Evolutionary conservation across 805 yeast genomes (phyloP).

Genomic region (Lachancea kluyveri): DNA sequence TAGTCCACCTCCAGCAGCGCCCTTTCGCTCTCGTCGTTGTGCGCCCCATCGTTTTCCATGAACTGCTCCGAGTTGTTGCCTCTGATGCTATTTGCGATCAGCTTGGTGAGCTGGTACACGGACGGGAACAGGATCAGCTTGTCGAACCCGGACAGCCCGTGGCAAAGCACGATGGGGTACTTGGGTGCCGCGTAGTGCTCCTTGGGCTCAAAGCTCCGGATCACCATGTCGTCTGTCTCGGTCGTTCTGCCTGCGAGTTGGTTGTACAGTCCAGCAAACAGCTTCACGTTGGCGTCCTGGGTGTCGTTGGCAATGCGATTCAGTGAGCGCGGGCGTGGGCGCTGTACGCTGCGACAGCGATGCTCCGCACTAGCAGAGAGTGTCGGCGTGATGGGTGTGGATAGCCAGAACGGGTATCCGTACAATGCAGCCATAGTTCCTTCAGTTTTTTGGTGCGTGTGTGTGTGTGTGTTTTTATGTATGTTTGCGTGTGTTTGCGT

Average conservation of each 20-base stretch:
- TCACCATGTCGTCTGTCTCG: background rate
- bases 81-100: conserved; percentile 15
- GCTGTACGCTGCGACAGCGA: too few species aligned
- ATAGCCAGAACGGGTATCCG: too few species aligned
- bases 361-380: too few species aligned
- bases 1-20: conserved; percentile 49
- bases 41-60: conserved; percentile 12
- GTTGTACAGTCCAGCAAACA: background rate
- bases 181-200: conserved; percentile 51
- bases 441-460: too few species aligned
- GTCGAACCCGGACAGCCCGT: conserved; percentile 84
- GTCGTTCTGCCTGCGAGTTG: background rate
- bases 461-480: background rate
- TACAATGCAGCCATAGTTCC: too few species aligned
- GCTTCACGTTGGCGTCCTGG: too few species aligned
- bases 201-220: conserved; percentile 12
- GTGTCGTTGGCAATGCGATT: too few species aligned
- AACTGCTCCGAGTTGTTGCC: conserved; percentile 17
- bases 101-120: conserved; percentile 24
- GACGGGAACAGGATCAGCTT: conserved; percentile 41
- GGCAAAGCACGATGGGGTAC: conserved; percentile 75
- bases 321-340: too few species aligned
- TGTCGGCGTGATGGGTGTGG: too few species aligned
- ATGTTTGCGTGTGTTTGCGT: background rate
- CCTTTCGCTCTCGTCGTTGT: conserved; percentile 19